Conservation (phyloP, 2,329 filamentous ascomycete genomes). For the Fusarium sublunatum region DNA sequence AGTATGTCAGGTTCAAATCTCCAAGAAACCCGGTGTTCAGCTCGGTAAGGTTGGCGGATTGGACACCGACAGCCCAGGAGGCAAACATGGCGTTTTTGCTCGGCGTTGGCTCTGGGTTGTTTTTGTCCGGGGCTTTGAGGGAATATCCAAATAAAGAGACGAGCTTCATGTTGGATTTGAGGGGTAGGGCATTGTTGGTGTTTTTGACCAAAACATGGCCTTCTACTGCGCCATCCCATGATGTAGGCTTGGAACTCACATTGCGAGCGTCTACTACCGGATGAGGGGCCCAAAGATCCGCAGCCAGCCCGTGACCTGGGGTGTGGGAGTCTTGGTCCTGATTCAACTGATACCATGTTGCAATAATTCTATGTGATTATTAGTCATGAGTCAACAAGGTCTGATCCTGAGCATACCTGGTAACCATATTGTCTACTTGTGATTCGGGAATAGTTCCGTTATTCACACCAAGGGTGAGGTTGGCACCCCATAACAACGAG, state of each 20-base stretch:
- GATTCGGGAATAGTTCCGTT: constrained; percentile 19
- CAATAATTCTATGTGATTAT: neutral
- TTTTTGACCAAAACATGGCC: constrained; percentile 26
- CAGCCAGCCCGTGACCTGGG: neutral
- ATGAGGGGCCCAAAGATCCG: constrained; percentile 1
- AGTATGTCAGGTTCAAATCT: constrained; percentile 6
- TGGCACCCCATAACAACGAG: constrained; percentile 5
- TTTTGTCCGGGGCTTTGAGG: constrained; percentile 4
- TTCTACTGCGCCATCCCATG: constrained; percentile 8
- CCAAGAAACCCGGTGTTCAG: constrained; percentile 4
- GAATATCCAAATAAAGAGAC: constrained; percentile 22
- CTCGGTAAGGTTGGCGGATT: constrained; percentile 16
- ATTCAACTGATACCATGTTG: constrained; percentile 16
- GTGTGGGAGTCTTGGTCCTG: constrained; percentile 3
- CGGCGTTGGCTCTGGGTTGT: neutral
- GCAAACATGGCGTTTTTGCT: neutral
- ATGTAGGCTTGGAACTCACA: neutral
- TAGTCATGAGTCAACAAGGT: neutral
- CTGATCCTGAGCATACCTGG: constrained; percentile 3
- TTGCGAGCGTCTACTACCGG: constrained; percentile 13
- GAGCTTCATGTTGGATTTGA: constrained; percentile 14
- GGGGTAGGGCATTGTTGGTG: neutral
- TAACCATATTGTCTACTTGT: constrained; percentile 25
- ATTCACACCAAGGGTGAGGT: constrained; percentile 19
- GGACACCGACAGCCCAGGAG: constrained; percentile 4